phyloP scores from a whole-genome alignment of 805 yeast genomes.

The Ascoidea tarda region DNA sequence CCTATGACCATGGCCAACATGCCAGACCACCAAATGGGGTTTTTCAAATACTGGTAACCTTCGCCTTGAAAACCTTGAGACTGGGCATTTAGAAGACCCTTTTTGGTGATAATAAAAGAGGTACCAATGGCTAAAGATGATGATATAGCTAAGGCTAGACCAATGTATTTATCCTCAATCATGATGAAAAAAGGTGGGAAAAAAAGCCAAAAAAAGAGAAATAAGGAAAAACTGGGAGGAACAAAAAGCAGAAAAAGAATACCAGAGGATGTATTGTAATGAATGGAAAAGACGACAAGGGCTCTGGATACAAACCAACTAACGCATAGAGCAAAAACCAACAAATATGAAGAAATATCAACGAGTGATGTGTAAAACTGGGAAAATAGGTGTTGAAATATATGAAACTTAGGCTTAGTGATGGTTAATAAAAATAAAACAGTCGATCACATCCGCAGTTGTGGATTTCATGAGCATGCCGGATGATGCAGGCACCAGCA shows the following conservation, averaged over 20 bases:
- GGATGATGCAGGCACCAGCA: background rate
- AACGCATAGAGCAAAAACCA: background rate
- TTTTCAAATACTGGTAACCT: conserved; percentile 64
- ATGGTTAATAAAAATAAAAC: too few relatives aligned
- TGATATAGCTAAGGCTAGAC: conserved; percentile 75
- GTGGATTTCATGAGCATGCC: background rate
- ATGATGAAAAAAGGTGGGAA: background rate
- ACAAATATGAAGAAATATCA: background rate
- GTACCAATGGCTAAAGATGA: conserved; percentile 85
- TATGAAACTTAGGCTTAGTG: too few relatives aligned
- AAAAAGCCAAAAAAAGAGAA: background rate
- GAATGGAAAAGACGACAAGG: too few relatives aligned
- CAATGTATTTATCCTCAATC: conserved; percentile 77
- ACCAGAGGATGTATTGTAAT: too few relatives aligned
- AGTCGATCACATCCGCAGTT: too few relatives aligned
- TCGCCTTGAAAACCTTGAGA: conserved; percentile 53
- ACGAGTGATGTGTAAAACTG: background rate
- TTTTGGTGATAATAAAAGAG: conserved; percentile 78
- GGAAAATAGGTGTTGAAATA: too few relatives aligned
- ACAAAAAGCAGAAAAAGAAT: background rate
- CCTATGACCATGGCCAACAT: conserved; percentile 85
- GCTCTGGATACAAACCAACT: background rate
- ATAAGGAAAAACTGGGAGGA: background rate
- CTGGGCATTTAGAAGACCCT: conserved; percentile 65
- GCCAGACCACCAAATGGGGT: conserved; percentile 93